Base-by-base conservation (phyloP, 2,329 filamentous ascomycete genomes). In the Trichoderma atrobrunneum region DNA sequence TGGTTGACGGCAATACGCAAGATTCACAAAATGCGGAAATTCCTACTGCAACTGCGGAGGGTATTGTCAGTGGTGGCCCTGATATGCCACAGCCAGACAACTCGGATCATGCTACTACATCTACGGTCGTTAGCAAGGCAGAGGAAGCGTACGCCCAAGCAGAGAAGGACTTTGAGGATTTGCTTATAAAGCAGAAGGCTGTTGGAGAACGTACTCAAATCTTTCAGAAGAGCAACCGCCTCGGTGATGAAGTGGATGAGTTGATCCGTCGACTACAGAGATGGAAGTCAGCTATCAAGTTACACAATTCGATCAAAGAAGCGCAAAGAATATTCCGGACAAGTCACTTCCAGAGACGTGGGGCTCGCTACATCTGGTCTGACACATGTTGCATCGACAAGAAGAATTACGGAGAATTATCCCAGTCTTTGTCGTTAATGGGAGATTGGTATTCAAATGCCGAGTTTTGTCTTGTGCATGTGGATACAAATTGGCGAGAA, bases 281-380 rank as follows among this genome's bases (percentile, higher is more conserved):
- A 1, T 71, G 69, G 69, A 71, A 66, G 43, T 71, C 69, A 6
- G 70, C 64, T 18, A 36, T 72, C 56, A 69, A 72, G 14, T 10
- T 72, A 1, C 16, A 57, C 11, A 59, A 51, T 24, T 67, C 70
- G 12, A 68, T 62, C 3, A 28, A 68, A 32, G 32, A 72, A 24
- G 70, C 70, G 18, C 59, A 28, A 14, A 56, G 32, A 18, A 65
- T 71, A 16, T 71, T 64, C n/a, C 21, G 56, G 36, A 28, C 32
- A 7, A 71, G 34, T 3, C 34, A 54, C 1, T 71, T 64, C 21
- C 36, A 28, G 60, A 12, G 48, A 7, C 57, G 30, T 3, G 43
- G 54, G 18, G 36, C 30, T 14, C 64, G 51, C 5, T 59, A 68
- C n/a, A 34, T 68, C n/a, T 68, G 65, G 65, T 30, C 48, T 8